Conservation (phyloP, 176 grass and related monocot species). For the Carex cristatella region DNA sequence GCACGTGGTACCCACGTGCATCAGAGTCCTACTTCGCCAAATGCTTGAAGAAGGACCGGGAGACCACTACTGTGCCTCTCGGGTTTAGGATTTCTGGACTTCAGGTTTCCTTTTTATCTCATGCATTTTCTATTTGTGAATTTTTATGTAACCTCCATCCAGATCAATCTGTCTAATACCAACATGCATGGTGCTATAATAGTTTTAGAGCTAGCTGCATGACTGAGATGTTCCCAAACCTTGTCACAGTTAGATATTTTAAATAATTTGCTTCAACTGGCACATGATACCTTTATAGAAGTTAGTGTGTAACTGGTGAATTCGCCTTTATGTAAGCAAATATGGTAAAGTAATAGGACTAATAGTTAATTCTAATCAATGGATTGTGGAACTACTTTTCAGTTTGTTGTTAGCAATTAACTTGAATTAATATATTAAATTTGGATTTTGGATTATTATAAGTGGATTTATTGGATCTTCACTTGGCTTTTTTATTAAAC, state of each 20-base stretch:
- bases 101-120: constrained; percentile 25
- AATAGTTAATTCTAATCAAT: not conserved
- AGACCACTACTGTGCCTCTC: constrained; percentile 42
- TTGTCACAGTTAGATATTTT: not conserved
- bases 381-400: not conserved
- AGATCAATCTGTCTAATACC: not conserved
- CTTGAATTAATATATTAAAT: not conserved
- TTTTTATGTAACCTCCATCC: not conserved
- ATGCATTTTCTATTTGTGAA: not conserved
- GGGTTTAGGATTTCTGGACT: constrained; percentile 67
- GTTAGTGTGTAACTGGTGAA: not conserved
- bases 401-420: not conserved
- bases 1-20: constrained; percentile 45
- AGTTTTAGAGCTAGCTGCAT: not conserved
- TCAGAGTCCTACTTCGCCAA: constrained; percentile 62
- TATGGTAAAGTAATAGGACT: not conserved
- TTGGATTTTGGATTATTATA: not conserved
- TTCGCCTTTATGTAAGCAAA: not conserved
- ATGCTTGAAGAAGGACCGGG: constrained; percentile 72
- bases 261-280: not conserved
- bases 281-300: not conserved
- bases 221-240: not conserved
- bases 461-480: not conserved
- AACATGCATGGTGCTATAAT: not conserved
- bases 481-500: not conserved